Evolutionary conservation across 2,329 filamentous ascomycete genomes (phyloP).

Genomic region (Phyllosticta capitalensis): DNA sequence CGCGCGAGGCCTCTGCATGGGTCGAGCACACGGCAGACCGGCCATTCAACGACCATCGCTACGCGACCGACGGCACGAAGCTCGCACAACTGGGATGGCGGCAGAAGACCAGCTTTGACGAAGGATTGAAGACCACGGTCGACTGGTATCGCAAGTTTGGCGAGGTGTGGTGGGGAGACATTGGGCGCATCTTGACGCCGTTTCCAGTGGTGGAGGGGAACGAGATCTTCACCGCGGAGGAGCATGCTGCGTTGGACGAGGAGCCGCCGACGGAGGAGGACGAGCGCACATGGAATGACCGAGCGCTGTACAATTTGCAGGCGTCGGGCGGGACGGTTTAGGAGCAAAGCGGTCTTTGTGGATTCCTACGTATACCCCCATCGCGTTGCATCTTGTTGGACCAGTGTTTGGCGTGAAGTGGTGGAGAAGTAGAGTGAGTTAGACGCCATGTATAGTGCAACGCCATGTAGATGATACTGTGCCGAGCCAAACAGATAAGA

Average conservation of each 20-base stretch:
- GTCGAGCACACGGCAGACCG: slow-evolving; percentile 69
- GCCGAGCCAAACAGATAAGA: neutral
- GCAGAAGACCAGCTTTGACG: slow-evolving; percentile 26
- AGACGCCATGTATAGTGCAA: neutral
- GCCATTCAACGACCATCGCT: slow-evolving; percentile 45
- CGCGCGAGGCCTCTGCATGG: slow-evolving; percentile 49
- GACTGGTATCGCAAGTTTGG: slow-evolving; percentile 31
- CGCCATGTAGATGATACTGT: neutral
- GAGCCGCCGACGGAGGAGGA: slow-evolving; percentile 10
- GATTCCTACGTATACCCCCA: neutral
- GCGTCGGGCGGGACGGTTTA: slow-evolving; percentile 13
- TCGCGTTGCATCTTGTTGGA: neutral
- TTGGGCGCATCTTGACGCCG: slow-evolving; percentile 28
- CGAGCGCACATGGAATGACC: slow-evolving; percentile 21
- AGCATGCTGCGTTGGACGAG: slow-evolving; percentile 25
- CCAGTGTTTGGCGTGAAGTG: neutral
- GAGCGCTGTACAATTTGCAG: slow-evolving; percentile 17
- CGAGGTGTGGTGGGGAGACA: slow-evolving; percentile 33
- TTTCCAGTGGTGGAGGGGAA: slow-evolving; percentile 30
- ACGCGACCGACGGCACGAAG: slow-evolving; percentile 31
- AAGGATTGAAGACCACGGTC: slow-evolving; percentile 28
- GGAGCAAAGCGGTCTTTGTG: neutral
- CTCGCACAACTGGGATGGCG: slow-evolving; percentile 28
- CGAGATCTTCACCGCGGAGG: slow-evolving; percentile 32
- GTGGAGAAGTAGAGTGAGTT: neutral